These are phyloP conservation scores for Actinomucor elegans DNA, from an alignment of 371 early-diverging fungal species.

Conservation along the genomic window DNA sequence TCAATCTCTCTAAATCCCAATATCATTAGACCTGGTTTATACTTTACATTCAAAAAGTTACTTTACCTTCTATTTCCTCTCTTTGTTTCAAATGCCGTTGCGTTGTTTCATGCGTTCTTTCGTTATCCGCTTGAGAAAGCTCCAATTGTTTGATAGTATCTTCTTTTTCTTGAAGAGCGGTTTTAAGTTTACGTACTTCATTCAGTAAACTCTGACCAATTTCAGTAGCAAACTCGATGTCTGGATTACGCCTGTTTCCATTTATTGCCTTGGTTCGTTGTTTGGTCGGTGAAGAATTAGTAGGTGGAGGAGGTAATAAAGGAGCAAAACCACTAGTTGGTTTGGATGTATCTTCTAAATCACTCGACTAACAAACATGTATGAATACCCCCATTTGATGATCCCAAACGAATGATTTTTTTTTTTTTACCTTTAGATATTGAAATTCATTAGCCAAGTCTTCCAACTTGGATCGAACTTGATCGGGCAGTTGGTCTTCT, in stretches of 20 bases:
- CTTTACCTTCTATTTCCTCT: conserved; percentile 60
- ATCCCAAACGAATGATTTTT: not conserved
- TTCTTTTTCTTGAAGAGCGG: conserved; percentile 58
- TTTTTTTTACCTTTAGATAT: conserved; percentile 9
- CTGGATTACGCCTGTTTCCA: conserved; percentile 43
- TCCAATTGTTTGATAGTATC: conserved; percentile 62
- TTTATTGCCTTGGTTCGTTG: conserved; percentile 38
- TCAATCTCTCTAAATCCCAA: conserved; percentile 50
- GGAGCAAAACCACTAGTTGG: conserved; percentile 9
- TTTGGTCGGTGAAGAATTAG: conserved; percentile 39
- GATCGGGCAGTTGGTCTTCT: conserved; percentile 13
- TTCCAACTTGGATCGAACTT: conserved; percentile 18
- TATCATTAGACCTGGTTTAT: too few relatives aligned
- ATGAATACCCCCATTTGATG: too few relatives aligned
- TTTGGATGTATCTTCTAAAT: not conserved
- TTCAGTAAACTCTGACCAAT: conserved; percentile 54
- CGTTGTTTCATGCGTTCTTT: conserved; percentile 49
- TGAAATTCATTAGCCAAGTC: conserved; percentile 22
- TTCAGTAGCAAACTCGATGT: conserved; percentile 56
- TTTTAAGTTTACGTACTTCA: conserved; percentile 53
- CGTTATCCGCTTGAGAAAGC: conserved; percentile 57
- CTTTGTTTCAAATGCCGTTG: conserved; percentile 21
- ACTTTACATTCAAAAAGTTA: too few relatives aligned
- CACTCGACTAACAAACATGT: not conserved
- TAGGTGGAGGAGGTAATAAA: conserved; percentile 35